These are phyloP conservation scores for Glycine soja DNA, from an alignment of 306 rosid species.

Conservation along the genomic window DNA sequence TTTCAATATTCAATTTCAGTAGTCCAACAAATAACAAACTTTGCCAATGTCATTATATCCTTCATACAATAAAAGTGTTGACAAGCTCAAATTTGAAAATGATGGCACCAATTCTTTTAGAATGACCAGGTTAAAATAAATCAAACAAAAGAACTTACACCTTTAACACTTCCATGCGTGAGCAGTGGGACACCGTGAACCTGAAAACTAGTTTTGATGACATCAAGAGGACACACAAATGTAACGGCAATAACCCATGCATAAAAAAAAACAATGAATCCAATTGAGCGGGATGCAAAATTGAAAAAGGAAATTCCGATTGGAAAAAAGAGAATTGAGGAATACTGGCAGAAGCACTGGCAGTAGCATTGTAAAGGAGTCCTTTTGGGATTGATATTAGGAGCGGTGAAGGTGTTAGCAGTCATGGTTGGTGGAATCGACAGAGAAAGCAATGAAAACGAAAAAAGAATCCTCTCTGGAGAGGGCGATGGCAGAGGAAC, in stretches of 20 bases:
- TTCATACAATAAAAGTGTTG: background rate
- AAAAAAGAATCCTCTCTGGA: slow-evolving; percentile 66
- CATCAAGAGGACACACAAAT: slow-evolving; percentile 88
- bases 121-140: background rate
- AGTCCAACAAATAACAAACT: too few species aligned
- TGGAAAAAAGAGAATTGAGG: background rate
- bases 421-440: slow-evolving; percentile 54
- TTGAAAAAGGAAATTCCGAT: too few species aligned
- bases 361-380: slow-evolving; percentile 77
- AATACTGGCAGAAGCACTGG: slow-evolving; percentile 88
- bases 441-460: slow-evolving; percentile 25
- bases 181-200: slow-evolving; percentile 74
- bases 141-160: slow-evolving; percentile 41
- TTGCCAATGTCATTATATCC: too few species aligned
- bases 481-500: slow-evolving; percentile 67
- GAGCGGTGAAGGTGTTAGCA: slow-evolving; percentile 57
- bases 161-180: slow-evolving; percentile 56
- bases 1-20: slow-evolving; percentile 14
- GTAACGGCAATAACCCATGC: slow-evolving; percentile 84
- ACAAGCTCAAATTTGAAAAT: slow-evolving; percentile 22
- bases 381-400: slow-evolving; percentile 59
- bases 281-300: background rate
- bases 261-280: background rate
- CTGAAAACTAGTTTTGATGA: slow-evolving; percentile 87
- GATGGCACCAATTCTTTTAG: background rate